phyloP scores from a whole-genome alignment of 2,329 filamentous ascomycete genomes.

The Zasmidium citrigriseum region DNA sequence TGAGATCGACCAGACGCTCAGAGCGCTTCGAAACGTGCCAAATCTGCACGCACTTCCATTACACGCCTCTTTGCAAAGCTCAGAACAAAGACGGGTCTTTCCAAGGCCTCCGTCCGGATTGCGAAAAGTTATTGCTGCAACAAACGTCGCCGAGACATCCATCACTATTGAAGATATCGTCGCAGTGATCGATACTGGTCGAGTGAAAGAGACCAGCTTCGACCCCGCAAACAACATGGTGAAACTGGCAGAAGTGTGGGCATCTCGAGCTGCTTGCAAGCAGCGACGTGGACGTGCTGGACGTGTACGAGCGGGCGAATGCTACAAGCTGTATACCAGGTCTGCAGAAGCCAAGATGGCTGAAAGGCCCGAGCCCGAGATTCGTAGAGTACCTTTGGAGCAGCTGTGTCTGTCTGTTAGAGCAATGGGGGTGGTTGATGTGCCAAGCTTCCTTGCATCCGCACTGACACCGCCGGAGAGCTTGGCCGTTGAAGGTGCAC shows the following conservation, averaged over 20 bases:
- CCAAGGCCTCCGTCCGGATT: slow-evolving; percentile 72
- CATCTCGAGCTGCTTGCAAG: slow-evolving; percentile 89
- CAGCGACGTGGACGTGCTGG: slow-evolving; percentile 91
- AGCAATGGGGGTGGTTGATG: slow-evolving; percentile 87
- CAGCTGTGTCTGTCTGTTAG: slow-evolving; percentile 93
- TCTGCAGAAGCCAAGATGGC: slow-evolving; percentile 83
- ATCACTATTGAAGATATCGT: slow-evolving; percentile 98
- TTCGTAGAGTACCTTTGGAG: slow-evolving; percentile 87
- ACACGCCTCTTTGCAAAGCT: slow-evolving; percentile 86
- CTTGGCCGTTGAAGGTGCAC: slow-evolving; percentile 80
- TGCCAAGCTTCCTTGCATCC: slow-evolving; percentile 76
- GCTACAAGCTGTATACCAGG: slow-evolving; percentile 92
- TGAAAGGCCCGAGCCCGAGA: slow-evolving; percentile 88
- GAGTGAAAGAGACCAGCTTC: slow-evolving; percentile 95
- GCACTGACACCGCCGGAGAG: slow-evolving; percentile 88
- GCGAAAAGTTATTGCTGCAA: slow-evolving; percentile 90
- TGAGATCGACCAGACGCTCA: slow-evolving; percentile 83
- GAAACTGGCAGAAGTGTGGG: slow-evolving; percentile 92
- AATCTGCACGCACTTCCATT: slow-evolving; percentile 79
- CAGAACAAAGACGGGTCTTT: slow-evolving; percentile 87
- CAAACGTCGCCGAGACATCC: slow-evolving; percentile 96
- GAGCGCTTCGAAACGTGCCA: slow-evolving; percentile 63
- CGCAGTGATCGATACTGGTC: slow-evolving; percentile 90
- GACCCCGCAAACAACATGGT: slow-evolving; percentile 92
- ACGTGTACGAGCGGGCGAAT: slow-evolving; percentile 84